Conservation (phyloP, 768 basidiomycete species). For the Agrocybe pediades region DNA sequence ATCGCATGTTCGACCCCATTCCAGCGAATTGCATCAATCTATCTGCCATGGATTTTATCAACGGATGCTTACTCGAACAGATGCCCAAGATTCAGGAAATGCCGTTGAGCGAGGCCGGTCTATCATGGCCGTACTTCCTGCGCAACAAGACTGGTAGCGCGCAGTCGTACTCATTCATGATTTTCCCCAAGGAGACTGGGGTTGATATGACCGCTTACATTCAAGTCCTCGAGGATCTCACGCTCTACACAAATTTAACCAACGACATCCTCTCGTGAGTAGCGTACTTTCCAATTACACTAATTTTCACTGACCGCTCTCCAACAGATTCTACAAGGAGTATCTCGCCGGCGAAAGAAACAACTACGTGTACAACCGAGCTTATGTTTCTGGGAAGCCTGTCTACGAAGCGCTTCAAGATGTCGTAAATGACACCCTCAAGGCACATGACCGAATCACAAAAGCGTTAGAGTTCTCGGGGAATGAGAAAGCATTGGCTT, state of each 20-base stretch:
- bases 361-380: conserved; percentile 7
- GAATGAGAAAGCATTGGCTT: background rate
- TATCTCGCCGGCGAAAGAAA: conserved; percentile 7
- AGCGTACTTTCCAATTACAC: background rate
- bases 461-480: background rate
- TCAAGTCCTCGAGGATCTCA: conserved; percentile 1
- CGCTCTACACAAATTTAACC: background rate
- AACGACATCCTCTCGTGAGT: conserved; percentile 8
- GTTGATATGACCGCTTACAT: background rate
- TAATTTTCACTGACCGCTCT: background rate
- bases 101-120: background rate
- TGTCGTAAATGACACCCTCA: background rate
- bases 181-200: conserved; percentile 1
- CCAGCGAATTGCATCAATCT: conserved; percentile 1
- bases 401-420: background rate
- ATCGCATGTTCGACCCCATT: conserved; percentile 2
- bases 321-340: conserved; percentile 9
- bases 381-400: background rate
- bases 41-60: conserved; percentile 3
- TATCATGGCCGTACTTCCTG: conserved; percentile 4
- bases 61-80: conserved; percentile 2
- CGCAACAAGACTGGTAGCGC: background rate
- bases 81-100: background rate
- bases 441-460: background rate
- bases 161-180: background rate